Evolutionary conservation across 2,329 filamentous ascomycete genomes (phyloP), one percentile per base, ranked within the genome.

Genomic region (Aspergillus alliaceus): DNA sequence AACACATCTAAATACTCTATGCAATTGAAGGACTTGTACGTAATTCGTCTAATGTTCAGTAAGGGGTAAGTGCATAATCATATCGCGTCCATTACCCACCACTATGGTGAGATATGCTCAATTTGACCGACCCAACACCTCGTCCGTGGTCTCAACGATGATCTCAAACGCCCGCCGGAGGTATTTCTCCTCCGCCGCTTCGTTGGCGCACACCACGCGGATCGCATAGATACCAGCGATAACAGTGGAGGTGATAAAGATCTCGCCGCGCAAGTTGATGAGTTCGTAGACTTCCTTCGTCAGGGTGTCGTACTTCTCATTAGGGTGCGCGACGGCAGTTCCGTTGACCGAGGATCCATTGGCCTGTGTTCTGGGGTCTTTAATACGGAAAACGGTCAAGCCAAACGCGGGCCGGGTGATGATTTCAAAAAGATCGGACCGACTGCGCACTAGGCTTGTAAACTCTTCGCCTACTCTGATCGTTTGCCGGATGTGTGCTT

Each of bases 161-260:
- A 90, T 83, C 14, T 90, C 84, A 78, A 96, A 96, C 1, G 92
- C 86, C 59, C 81, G 81, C 59, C 85, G 79, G 4, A 97, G 76
- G 72, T 91, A 89, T 68, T 84, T 84, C 74, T 90, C 87, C 71
- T 93, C 87, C 0, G 88, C 85, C 39, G 84, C 79, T 24, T 84
- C 78, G 65, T 89, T 90, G 0, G 84, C 88, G 56, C 90, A 91
- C 22, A 93, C 88, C 35, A 97, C 85, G 0, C 93, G 82, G 59
- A 98, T 96, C 1, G 89, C 88, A 72, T 91, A 91, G 20, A 86
- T 80, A 1, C 86, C 89, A 8, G 84, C 85, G 12, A 96, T 81
- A 4, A 91, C 84, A 1, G 88, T 89, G 40, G 86, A 88, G 0
- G 92, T 97, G 24, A 97, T 77, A 74, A 91, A 97, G 55, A 96